These are phyloP conservation scores for Begonia peltatifolia DNA, from an alignment of 306 rosid species.

Conservation along the genomic window DNA sequence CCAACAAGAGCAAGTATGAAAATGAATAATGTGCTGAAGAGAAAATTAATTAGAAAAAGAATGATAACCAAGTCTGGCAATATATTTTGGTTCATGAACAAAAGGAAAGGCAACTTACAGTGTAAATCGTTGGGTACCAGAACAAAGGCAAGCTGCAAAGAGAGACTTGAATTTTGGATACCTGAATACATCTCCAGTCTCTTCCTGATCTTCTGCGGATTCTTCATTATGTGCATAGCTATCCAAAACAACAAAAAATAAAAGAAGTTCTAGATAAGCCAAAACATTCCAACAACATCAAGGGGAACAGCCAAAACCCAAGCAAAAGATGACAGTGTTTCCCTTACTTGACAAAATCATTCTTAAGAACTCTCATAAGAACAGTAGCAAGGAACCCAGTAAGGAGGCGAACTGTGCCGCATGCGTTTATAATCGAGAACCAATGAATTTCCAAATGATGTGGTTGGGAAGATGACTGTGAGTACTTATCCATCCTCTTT, in stretches of 20 bases:
- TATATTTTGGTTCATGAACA: too few species aligned
- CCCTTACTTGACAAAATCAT: conserved; percentile 85
- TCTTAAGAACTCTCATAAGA: conserved; percentile 79
- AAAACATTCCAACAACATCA: too few species aligned
- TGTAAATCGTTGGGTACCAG: conserved; percentile 37
- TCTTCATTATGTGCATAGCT: conserved; percentile 47
- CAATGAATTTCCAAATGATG: conserved; percentile 87
- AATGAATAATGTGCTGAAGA: conserved; percentile 64
- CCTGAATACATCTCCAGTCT: conserved; percentile 42
- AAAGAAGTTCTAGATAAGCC: neutral
- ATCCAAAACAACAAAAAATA: conserved; percentile 1
- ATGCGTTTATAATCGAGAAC: conserved; percentile 39
- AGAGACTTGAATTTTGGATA: conserved; percentile 27
- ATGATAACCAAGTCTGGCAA: too few species aligned
- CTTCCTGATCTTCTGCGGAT: conserved; percentile 40
- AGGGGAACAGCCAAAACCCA: too few species aligned
- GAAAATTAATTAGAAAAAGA: conserved; percentile 1
- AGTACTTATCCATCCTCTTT: conserved; percentile 78
- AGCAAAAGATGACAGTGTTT: neutral
- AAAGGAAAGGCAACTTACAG: conserved; percentile 19
- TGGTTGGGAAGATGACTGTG: conserved; percentile 47
- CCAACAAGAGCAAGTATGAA: conserved; percentile 81
- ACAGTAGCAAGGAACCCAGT: conserved; percentile 79
- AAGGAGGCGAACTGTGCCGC: conserved; percentile 63
- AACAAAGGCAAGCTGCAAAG: conserved; percentile 36